A percentile compares a stretch with the other conserved stretches of the same genome.
Evolutionary conservation across 305 asterid species (phyloP).

Genomic region (Coffea humblotiana): DNA sequence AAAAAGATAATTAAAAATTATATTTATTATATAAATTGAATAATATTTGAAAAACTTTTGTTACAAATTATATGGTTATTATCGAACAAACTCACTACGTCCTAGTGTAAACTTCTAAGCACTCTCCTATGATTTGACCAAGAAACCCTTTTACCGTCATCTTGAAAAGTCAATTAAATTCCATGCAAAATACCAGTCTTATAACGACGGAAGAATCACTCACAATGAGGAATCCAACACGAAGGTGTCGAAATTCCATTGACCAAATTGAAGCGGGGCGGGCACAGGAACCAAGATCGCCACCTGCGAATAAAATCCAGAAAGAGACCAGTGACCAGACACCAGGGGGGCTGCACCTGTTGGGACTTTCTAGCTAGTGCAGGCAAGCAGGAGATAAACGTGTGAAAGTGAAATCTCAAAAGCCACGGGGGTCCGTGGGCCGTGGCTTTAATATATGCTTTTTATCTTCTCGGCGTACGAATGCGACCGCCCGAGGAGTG

Average conservation of each 20-base stretch:
- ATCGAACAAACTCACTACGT: too few relatives aligned
- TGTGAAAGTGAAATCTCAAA: not conserved
- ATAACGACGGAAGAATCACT: not conserved
- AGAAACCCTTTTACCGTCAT: too few relatives aligned
- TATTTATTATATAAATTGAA: too few relatives aligned
- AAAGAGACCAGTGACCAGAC: too few relatives aligned
- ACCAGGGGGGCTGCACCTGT: not conserved
- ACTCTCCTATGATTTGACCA: too few relatives aligned
- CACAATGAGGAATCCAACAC: not conserved
- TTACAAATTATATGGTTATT: too few relatives aligned
- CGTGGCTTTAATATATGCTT: not conserved
- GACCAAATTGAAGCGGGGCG: constrained; percentile 15
- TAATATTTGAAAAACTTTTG: too few relatives aligned
- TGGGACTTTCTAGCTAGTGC: not conserved
- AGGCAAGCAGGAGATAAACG: constrained; percentile 12
- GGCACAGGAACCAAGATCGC: constrained; percentile 1
- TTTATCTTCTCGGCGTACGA: too few relatives aligned
- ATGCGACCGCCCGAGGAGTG: too few relatives aligned
- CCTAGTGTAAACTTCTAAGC: too few relatives aligned
- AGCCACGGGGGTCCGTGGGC: not conserved
- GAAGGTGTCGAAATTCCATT: not conserved
- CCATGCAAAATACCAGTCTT: not conserved
- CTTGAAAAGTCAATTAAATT: too few relatives aligned
- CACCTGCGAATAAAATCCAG: not conserved
- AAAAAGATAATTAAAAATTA: too few relatives aligned